Evolutionary conservation across 1,139 yeast genomes (phyloP), one percentile per base, ranked within the genome.

Genomic region (Tardiomyces blankii): DNA sequence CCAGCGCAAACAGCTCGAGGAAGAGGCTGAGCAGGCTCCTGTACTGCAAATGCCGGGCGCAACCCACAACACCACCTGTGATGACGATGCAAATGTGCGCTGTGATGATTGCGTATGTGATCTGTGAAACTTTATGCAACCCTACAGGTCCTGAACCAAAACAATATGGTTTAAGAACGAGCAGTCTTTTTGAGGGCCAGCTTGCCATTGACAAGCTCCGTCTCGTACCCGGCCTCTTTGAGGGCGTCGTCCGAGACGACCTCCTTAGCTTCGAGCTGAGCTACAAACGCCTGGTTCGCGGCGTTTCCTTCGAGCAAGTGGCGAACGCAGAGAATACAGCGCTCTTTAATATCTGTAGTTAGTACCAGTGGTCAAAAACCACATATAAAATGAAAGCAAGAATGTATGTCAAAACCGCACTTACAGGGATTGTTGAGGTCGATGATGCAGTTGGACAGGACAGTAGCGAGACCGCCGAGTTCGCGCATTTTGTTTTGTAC

Each of bases 401-500:
- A 5, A 30, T 7, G 25, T 7, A 21, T 21, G 25, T 30, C 35
- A 30, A 30, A 12, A 30, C 4, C 16, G 5, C n/a, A 4, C 35
- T 30, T 30, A 30, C 35, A 64, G 0, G 97, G 97, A 57, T 91
- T 93, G 58, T 83, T 79, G 44, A 80, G 82, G 61, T 91, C 98
- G 42, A 91, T 80, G 39, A 82, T 75, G 65, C 96, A 88, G 54
- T 81, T 84, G 1, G 93, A 84, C 23, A 91, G 67, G 0, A 89
- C 72, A 18, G 86, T 63, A 46, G 79, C 83, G 9, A 91, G 62
- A 0, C 89, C 95, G 44, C 82, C 86, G 1, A 70, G 57, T 38
- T 74, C 74, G 42, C 96, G 70, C 23, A 85, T 70, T 42, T 66
- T 60, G 49, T 89, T 91, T 59, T 89, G 96, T 1, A 77, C 73